Evolutionary conservation across 345 rosid species (phyloP), one percentile per base, ranked within the genome.

Genomic region (Rubroshorea leprosula): DNA sequence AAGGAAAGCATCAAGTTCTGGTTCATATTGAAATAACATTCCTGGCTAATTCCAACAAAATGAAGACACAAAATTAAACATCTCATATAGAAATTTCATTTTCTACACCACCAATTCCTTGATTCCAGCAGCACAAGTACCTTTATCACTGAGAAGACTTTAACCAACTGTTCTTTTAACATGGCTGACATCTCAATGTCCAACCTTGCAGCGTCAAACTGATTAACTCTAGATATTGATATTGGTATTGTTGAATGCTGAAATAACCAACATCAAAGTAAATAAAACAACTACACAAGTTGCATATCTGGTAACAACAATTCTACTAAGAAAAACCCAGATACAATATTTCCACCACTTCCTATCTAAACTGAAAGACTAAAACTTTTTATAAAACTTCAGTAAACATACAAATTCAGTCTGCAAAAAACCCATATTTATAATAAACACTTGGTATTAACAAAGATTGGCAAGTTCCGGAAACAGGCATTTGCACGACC

Each of bases 1-100:
- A 52, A 93, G 99, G 75, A 93, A 93, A 41, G 97, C 97, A 71
- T 93, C 96, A 9, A 90, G 96, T 70, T 94, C 99, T n/a, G 99
- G 92, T 74, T 94, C 97, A 73, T 85, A 90, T 51, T 94, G 99
- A 80, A 94, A 94, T 72, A 90, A 65, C 85, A 94, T 82, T 76
- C 99, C 99, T 80, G 99, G 99, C 97, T 93, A 79, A 78, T 73
- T 73, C 77, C 84, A 76, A 82, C n/a, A 63, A 77, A 51, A 16
- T 11, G 61, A 45, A 62, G 57, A 69, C 53, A 54, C 56, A 65
- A 45, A 51, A 70, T 61, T 65, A 65, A 73, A 54, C 55, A 67
- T 54, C 26, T 18, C 19, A 51, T 16, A n/a, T 16, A 54, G 24
- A 15, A 18, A 54, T 10, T 49, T 62, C 51, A 58, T 22, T 45